Conservation (phyloP, 192 early-diverging fungal species). For the Linnemannia schmuckeri region DNA sequence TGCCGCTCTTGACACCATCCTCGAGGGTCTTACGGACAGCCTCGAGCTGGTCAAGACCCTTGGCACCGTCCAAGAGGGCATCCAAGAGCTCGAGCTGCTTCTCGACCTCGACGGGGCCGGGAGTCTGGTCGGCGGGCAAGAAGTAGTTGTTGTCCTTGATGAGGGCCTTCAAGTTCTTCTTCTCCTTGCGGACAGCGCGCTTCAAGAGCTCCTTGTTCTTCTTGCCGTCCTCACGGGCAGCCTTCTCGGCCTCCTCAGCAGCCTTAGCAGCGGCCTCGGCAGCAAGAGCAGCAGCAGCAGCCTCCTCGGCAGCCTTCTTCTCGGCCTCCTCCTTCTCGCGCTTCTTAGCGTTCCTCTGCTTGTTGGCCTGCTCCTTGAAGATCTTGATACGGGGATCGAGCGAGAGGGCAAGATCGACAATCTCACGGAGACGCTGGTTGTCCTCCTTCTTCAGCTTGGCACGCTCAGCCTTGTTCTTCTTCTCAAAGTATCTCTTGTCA, state of each 20-base stretch:
- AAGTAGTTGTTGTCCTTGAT: slow-evolving; percentile 87
- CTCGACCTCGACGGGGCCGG: slow-evolving; percentile 74
- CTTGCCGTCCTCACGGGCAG: slow-evolving; percentile 73
- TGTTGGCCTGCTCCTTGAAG: slow-evolving; percentile 93
- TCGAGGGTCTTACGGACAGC: slow-evolving; percentile 71
- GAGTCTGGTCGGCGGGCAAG: slow-evolving; percentile 66
- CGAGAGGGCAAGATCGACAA: slow-evolving; percentile 86
- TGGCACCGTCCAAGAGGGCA: slow-evolving; percentile 78
- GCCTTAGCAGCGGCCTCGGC: slow-evolving; percentile 69
- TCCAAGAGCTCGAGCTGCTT: slow-evolving; percentile 84
- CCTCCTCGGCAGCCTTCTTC: slow-evolving; percentile 68
- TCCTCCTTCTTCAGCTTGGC: slow-evolving; percentile 98
- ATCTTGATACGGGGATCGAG: slow-evolving; percentile 91
- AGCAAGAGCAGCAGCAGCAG: slow-evolving; percentile 58
- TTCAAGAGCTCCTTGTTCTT: slow-evolving; percentile 91
- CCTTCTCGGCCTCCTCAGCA: slow-evolving; percentile 76
- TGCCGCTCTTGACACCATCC: slow-evolving; percentile 73
- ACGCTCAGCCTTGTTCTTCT: slow-evolving; percentile 95
- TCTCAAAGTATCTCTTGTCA: slow-evolving; percentile 95
- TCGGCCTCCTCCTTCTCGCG: slow-evolving; percentile 85
- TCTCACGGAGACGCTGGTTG: slow-evolving; percentile 84
- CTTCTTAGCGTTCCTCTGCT: slow-evolving; percentile 91
- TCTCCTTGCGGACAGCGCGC: slow-evolving; percentile 91
- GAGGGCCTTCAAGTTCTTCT: slow-evolving; percentile 86
- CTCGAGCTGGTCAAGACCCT: slow-evolving; percentile 66